These are phyloP conservation scores for Carex cristatella DNA, from an alignment of 176 grass and related monocot genomes.

Conservation along the genomic window DNA sequence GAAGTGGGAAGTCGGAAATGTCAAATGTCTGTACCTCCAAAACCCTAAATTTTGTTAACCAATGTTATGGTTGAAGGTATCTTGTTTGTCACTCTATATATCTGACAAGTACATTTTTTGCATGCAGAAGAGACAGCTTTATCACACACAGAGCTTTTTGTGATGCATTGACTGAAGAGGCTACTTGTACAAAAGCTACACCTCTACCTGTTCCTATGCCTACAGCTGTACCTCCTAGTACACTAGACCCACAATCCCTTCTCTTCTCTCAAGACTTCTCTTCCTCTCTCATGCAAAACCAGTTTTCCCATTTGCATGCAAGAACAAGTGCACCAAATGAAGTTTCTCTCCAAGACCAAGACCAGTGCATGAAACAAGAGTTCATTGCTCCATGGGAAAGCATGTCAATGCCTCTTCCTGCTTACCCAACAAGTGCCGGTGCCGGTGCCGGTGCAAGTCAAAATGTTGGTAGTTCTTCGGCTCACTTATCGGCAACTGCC, in stretches of 20 bases:
- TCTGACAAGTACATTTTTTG: slow-evolving; percentile 18
- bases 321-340: not conserved
- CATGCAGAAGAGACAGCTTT: slow-evolving; percentile 98
- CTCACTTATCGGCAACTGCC: slow-evolving; percentile 87
- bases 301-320: slow-evolving; percentile 2
- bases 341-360: slow-evolving; percentile 13
- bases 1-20: not conserved
- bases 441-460: slow-evolving; percentile 9
- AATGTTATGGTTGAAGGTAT: not conserved
- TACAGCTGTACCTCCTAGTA: not conserved
- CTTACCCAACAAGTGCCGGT: not conserved
- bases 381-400: slow-evolving; percentile 35
- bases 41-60: not conserved
- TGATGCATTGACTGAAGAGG: slow-evolving; percentile 92
- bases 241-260: slow-evolving; percentile 33
- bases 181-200: slow-evolving; percentile 47
- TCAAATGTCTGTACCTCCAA: not conserved
- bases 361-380: slow-evolving; percentile 50
- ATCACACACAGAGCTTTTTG: slow-evolving; percentile 99
- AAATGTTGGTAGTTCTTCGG: not conserved
- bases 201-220: slow-evolving; percentile 26
- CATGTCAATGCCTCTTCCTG: slow-evolving; percentile 29
- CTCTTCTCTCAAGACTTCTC: slow-evolving; percentile 32
- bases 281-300: slow-evolving; percentile 25
- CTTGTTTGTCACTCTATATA: slow-evolving; percentile 12